Evolutionary conservation across 305 asterid species (phyloP).

Genomic region (Fraxinus baroniana): DNA sequence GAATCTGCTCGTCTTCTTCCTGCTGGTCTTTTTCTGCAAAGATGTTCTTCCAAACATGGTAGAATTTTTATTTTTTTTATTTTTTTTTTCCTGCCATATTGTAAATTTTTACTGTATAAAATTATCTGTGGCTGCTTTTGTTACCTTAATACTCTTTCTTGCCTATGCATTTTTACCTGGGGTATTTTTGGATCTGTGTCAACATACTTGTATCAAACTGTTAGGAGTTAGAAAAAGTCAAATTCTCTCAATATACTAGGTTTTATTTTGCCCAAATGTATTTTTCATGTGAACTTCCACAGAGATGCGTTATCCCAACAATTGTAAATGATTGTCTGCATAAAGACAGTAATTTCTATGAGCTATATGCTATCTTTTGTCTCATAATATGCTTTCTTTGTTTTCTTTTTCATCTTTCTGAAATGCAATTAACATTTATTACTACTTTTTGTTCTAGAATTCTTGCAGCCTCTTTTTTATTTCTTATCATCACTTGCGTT

Average conservation of each 20-base stretch:
- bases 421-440: too few relatives aligned
- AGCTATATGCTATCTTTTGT: background rate
- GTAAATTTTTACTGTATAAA: background rate
- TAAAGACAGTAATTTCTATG: background rate
- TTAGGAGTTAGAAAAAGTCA: background rate
- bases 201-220: background rate
- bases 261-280: background rate
- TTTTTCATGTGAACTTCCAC: background rate
- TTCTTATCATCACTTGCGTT: background rate
- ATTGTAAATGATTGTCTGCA: background rate
- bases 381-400: background rate
- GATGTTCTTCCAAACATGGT: slow-evolving; percentile 48
- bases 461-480: background rate
- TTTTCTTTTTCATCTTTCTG: background rate
- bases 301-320: background rate
- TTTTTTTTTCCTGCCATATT: background rate
- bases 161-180: background rate
- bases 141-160: background rate
- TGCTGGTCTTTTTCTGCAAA: slow-evolving; percentile 42
- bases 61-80: background rate
- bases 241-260: background rate
- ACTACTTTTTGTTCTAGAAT: background rate
- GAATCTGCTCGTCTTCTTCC: slow-evolving; percentile 50
- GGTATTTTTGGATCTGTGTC: background rate
- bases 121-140: background rate